phyloP scores from a whole-genome alignment of 768 basidiomycete species.

The Lanmaoa pseudosensibilis region DNA sequence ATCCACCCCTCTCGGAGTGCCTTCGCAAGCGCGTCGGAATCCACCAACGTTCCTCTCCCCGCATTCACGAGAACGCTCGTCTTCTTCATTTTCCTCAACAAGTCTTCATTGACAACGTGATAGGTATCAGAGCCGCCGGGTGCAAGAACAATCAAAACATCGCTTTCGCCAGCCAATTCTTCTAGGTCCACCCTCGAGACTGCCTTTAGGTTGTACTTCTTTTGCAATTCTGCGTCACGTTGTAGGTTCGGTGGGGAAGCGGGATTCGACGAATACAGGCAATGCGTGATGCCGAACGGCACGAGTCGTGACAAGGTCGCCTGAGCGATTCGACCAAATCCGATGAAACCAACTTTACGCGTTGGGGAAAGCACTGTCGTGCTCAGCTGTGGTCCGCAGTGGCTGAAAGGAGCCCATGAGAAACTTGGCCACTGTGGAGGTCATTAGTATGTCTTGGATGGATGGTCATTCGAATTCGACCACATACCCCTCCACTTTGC shows the following conservation, averaged over 20 bases:
- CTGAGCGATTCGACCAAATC: slow-evolving; percentile 93
- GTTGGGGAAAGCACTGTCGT: slow-evolving; percentile 46
- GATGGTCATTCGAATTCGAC: not conserved
- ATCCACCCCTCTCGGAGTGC: slow-evolving; percentile 79
- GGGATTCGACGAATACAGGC: slow-evolving; percentile 66
- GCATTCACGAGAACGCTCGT: slow-evolving; percentile 83
- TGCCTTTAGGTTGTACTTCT: slow-evolving; percentile 33
- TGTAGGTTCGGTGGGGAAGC: slow-evolving; percentile 43
- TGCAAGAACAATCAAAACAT: slow-evolving; percentile 82
- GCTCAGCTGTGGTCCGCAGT: slow-evolving; percentile 83
- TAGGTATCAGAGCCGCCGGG: slow-evolving; percentile 71
- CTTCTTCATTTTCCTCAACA: slow-evolving; percentile 84
- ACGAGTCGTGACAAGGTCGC: slow-evolving; percentile 76
- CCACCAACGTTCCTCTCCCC: slow-evolving; percentile 82
- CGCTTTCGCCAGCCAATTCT: slow-evolving; percentile 73
- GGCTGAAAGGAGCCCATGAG: slow-evolving; percentile 78
- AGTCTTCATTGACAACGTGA: slow-evolving; percentile 68
- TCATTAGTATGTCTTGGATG: not conserved
- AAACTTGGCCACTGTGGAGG: slow-evolving; percentile 69
- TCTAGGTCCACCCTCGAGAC: slow-evolving; percentile 62
- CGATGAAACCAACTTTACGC: slow-evolving; percentile 85
- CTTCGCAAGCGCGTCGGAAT: slow-evolving; percentile 82
- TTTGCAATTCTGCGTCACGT: slow-evolving; percentile 40
- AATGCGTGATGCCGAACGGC: slow-evolving; percentile 77
- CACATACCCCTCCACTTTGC: slow-evolving; percentile 61